A percentile compares a stretch with the other conserved stretches of the same genome.
These are phyloP conservation scores for Luffa aegyptiaca DNA, from an alignment of 306 rosid species.

Conservation along the genomic window DNA sequence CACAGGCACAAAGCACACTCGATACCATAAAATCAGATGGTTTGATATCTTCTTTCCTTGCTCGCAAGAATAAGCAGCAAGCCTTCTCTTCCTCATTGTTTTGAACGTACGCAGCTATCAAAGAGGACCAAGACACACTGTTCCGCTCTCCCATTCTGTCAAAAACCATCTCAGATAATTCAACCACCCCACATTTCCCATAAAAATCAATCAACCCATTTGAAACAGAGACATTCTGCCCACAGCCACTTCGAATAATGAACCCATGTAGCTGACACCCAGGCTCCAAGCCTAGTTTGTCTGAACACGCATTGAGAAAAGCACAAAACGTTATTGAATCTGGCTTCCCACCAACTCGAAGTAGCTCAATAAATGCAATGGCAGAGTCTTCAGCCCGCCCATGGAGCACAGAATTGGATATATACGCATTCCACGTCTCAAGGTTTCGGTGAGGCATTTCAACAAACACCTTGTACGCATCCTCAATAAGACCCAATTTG, in stretches of 20 bases:
- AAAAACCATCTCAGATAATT: slow-evolving; percentile 49
- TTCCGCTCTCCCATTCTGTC: slow-evolving; percentile 31
- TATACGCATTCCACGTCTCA: slow-evolving; percentile 75
- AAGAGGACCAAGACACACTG: slow-evolving; percentile 72
- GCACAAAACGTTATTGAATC: slow-evolving; percentile 62
- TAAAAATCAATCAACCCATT: slow-evolving; percentile 82
- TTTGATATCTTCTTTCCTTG: slow-evolving; percentile 39
- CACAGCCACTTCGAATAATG: slow-evolving; percentile 36
- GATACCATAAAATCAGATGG: slow-evolving; percentile 78
- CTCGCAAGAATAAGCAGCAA: slow-evolving; percentile 43
- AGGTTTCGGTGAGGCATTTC: slow-evolving; percentile 69
- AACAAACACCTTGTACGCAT: slow-evolving; percentile 53
- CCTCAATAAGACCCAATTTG: slow-evolving; percentile 39
- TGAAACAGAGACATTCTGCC: slow-evolving; percentile 39
- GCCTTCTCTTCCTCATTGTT: slow-evolving; percentile 74
- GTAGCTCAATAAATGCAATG: slow-evolving; percentile 38
- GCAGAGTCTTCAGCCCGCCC: slow-evolving; percentile 32
- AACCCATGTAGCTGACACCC: slow-evolving; percentile 64
- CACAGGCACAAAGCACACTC: slow-evolving; percentile 63
- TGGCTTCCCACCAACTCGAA: slow-evolving; percentile 43
- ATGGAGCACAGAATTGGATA: slow-evolving; percentile 63
- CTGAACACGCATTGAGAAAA: slow-evolving; percentile 74
- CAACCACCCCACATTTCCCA: slow-evolving; percentile 57
- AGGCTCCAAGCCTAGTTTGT: slow-evolving; percentile 27
- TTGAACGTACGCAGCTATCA: slow-evolving; percentile 57